phyloP scores from a whole-genome alignment of 192 early-diverging fungal species.

The Umbelopsis sp. region DNA sequence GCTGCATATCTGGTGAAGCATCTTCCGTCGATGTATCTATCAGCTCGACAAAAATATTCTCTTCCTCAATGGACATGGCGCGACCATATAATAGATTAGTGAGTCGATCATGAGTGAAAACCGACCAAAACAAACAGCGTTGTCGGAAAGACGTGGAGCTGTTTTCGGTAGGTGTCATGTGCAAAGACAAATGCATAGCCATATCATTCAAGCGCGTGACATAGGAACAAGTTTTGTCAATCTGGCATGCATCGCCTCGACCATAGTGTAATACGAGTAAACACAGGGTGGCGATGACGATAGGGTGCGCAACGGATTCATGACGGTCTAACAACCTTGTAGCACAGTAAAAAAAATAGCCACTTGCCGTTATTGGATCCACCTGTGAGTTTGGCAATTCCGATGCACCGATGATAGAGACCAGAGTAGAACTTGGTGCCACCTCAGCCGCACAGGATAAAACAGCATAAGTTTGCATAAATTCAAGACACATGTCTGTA shows the following conservation, averaged over 20 bases:
- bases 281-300: neutral
- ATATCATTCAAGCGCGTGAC: constrained; percentile 17
- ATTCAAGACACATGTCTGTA: constrained; percentile 5
- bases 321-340: neutral
- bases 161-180: constrained; percentile 19
- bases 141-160: constrained; percentile 11
- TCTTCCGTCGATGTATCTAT: neutral
- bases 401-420: neutral
- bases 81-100: constrained; percentile 4
- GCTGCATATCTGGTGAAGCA: neutral
- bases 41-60: neutral
- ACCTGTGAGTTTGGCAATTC: constrained; percentile 7
- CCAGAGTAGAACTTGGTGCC: neutral
- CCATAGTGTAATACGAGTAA: constrained; percentile 8
- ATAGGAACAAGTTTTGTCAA: constrained; percentile 12
- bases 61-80: constrained; percentile 1
- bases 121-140: constrained; percentile 16
- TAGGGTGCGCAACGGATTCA: neutral
- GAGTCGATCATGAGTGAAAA: constrained; percentile 6
- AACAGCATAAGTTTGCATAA: neutral
- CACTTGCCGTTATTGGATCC: constrained; percentile 13
- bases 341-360: constrained; percentile 9
- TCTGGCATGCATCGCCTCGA: neutral
- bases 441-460: neutral
- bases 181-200: constrained; percentile 6